A percentile compares a stretch with the other conserved stretches of the same genome.
Conservation (phyloP, 148 eudicot genomes). For the Suaeda aralocaspica region DNA sequence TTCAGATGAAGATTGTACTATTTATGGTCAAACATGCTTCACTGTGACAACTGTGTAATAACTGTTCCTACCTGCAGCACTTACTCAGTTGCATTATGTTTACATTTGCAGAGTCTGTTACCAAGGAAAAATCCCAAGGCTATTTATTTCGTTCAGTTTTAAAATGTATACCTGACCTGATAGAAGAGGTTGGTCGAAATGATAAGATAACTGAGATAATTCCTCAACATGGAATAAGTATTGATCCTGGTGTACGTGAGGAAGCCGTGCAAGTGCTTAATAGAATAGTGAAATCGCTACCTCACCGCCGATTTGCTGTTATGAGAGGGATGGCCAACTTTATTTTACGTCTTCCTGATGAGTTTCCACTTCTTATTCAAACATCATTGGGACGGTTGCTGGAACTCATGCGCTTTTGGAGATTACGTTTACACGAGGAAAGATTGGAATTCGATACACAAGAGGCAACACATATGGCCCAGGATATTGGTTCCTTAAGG, state of each 20-base stretch:
- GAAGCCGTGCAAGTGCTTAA: conserved; percentile 98
- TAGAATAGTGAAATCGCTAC: conserved; percentile 86
- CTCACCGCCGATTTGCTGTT: conserved; percentile 98
- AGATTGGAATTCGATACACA: conserved; percentile 55
- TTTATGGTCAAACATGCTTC: not conserved
- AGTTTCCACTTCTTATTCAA: conserved; percentile 96
- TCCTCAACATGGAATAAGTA: conserved; percentile 98
- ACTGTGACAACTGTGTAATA: not conserved
- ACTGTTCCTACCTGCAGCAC: not conserved
- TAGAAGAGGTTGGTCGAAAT: conserved; percentile 96
- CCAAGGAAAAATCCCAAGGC: conserved; percentile 92
- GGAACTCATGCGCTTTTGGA: conserved; percentile 97
- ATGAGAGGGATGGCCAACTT: conserved; percentile 98
- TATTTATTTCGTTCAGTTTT: conserved; percentile 93
- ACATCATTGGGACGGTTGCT: conserved; percentile 87
- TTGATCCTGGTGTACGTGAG: conserved; percentile 99
- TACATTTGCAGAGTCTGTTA: conserved; percentile 66
- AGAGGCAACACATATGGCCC: conserved; percentile 50
- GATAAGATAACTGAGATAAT: conserved; percentile 97
- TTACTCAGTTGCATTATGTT: conserved; percentile 9
- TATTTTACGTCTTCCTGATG: conserved; percentile 90
- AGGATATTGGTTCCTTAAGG: conserved; percentile 58
- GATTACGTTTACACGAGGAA: conserved; percentile 79
- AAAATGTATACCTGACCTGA: conserved; percentile 95
- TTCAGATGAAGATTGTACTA: not conserved